These are phyloP conservation scores for Candida vartiovaarae DNA, from an alignment of 805 yeast species.

Conservation along the genomic window DNA sequence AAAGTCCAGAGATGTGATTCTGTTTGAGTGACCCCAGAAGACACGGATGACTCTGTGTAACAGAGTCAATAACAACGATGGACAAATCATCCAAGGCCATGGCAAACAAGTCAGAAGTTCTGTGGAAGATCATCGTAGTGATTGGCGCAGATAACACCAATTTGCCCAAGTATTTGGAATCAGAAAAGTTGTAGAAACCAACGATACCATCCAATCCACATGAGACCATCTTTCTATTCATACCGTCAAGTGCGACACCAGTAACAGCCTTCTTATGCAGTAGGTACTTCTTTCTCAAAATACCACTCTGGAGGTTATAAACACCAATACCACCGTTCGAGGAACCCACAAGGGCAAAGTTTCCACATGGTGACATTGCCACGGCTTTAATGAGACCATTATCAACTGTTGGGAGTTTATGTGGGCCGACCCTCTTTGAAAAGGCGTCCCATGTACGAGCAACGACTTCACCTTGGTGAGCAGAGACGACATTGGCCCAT, in stretches of 20 bases:
- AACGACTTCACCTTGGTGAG: constrained; percentile 72
- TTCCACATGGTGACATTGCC: constrained; percentile 86
- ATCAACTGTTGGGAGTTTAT: constrained; percentile 68
- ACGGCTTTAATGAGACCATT: constrained; percentile 69
- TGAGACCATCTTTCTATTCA: constrained; percentile 83
- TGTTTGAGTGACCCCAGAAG: constrained; percentile 81
- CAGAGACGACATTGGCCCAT: constrained; percentile 91
- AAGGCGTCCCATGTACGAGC: constrained; percentile 91
- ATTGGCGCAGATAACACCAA: constrained; percentile 69
- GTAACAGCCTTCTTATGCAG: constrained; percentile 77
- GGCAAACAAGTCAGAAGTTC: constrained; percentile 78
- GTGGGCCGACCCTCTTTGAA: constrained; percentile 72
- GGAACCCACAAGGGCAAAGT: constrained; percentile 89
- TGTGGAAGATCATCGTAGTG: constrained; percentile 70
- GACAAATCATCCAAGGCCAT: constrained; percentile 81
- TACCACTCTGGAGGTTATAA: constrained; percentile 90
- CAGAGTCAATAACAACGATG: constrained; percentile 74
- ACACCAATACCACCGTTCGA: constrained; percentile 77
- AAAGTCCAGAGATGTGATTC: constrained; percentile 83
- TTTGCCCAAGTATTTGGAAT: constrained; percentile 60
- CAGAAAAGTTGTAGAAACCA: constrained; percentile 79
- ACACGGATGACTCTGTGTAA: constrained; percentile 82
- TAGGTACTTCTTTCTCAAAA: constrained; percentile 58
- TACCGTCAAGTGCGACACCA: constrained; percentile 83
- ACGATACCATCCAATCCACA: constrained; percentile 85